Conservation (phyloP, 2,329 filamentous ascomycete species). For the Aureobasidium sp. region DNA sequence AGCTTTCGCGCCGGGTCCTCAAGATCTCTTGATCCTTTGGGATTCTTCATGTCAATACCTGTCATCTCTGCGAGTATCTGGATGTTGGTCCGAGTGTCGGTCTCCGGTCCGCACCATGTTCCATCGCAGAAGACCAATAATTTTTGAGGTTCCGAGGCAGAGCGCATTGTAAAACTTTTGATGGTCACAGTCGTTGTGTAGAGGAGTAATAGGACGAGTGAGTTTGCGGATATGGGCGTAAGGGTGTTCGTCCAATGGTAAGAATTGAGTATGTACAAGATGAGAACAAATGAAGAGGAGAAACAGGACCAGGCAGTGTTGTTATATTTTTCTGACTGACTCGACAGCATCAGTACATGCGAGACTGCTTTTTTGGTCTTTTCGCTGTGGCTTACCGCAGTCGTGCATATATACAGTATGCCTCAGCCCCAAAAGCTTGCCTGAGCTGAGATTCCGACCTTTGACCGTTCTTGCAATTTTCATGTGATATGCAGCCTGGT, state of each 20-base stretch:
- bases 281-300: not conserved
- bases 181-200: not conserved
- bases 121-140: slow-evolving; percentile 14
- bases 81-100: slow-evolving; percentile 27
- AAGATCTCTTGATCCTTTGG: slow-evolving; percentile 22
- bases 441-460: not conserved
- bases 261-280: not conserved
- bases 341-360: not conserved
- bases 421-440: not conserved
- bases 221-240: not conserved
- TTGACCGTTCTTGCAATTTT: not conserved
- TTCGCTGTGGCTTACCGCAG: slow-evolving; percentile 10
- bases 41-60: slow-evolving; percentile 18
- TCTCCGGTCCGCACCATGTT: slow-evolving; percentile 25
- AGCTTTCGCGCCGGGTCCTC: slow-evolving; percentile 16
- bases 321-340: not conserved
- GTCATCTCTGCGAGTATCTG: slow-evolving; percentile 26
- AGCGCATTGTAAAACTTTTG: not conserved
- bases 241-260: not conserved
- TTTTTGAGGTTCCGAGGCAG: not conserved
- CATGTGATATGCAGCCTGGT: slow-evolving; percentile 1
- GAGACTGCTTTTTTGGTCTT: not conserved
- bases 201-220: not conserved
- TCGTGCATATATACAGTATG: slow-evolving; percentile 1
- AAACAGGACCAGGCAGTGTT: not conserved